phyloP scores from a whole-genome alignment of 306 rosid genomes.

The Citrullus colocynthis region DNA sequence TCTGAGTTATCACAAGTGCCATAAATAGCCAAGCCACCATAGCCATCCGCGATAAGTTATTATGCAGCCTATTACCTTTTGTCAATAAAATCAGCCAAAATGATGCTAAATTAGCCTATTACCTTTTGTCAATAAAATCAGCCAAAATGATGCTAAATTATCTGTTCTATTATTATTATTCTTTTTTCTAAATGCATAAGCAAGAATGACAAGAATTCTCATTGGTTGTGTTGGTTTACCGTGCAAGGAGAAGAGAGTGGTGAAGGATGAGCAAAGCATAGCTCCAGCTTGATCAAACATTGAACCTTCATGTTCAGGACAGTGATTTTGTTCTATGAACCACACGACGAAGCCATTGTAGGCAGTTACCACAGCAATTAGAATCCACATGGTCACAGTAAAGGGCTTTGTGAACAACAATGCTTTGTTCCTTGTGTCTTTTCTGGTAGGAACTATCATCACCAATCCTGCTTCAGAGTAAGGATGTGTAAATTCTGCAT shows the following conservation, averaged over 20 bases:
- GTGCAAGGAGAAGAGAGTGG: constrained; percentile 26
- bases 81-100: background rate
- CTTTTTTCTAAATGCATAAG: background rate
- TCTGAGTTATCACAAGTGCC: constrained; percentile 30
- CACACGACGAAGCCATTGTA: constrained; percentile 43
- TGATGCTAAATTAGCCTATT: background rate
- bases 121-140: constrained; percentile 13
- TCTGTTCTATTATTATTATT: background rate
- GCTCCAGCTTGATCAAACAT: constrained; percentile 24
- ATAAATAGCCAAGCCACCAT: constrained; percentile 40
- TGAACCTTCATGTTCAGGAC: constrained; percentile 25
- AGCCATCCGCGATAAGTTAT: constrained; percentile 28
- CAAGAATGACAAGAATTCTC: background rate
- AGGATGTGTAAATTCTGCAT: constrained; percentile 33
- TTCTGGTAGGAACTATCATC: constrained; percentile 30
- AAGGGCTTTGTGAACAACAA: constrained; percentile 37
- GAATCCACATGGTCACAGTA: constrained; percentile 31
- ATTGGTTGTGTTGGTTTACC: constrained; percentile 13
- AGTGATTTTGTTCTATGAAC: constrained; percentile 30
- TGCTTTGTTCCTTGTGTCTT: constrained; percentile 11
- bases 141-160: background rate
- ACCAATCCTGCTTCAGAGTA: constrained; percentile 34
- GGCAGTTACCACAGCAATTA: constrained; percentile 15
- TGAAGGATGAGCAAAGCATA: constrained; percentile 27
- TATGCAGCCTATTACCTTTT: constrained; percentile 24